Percentiles rank a stretch among this genome's conserved stretches.
These are phyloP conservation scores for Millerozyma acaciae DNA, from an alignment of 805 yeast genomes.

Conservation along the genomic window DNA sequence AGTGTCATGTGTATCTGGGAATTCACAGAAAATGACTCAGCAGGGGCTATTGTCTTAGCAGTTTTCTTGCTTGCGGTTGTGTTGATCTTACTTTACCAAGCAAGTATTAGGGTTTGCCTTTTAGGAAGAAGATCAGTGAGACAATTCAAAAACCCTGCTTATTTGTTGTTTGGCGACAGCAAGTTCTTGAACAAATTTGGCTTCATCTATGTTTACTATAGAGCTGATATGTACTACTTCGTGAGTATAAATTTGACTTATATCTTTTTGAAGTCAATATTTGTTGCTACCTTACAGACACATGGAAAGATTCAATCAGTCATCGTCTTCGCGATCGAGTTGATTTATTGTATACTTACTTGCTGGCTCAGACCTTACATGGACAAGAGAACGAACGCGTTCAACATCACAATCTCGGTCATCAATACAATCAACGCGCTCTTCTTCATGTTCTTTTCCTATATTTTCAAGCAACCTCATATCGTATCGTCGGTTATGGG, in stretches of 20 bases:
- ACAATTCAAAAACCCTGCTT: conserved; percentile 87
- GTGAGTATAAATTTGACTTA: conserved; percentile 61
- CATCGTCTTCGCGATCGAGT: conserved; percentile 70
- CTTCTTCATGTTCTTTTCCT: conserved; percentile 85
- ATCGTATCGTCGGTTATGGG: conserved; percentile 93
- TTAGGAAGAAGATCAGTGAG: conserved; percentile 69
- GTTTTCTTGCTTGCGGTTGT: conserved; percentile 60
- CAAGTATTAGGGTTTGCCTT: conserved; percentile 67
- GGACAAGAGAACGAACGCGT: conserved; percentile 93
- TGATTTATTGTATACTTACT: conserved; percentile 59
- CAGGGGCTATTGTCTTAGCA: conserved; percentile 79
- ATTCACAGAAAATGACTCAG: conserved; percentile 76
- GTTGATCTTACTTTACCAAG: conserved; percentile 60
- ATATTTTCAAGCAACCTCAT: conserved; percentile 76
- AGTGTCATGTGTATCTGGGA: conserved; percentile 85
- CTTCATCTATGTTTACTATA: conserved; percentile 84
- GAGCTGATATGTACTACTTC: conserved; percentile 86
- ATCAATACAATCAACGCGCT: conserved; percentile 79
- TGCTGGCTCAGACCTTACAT: conserved; percentile 81
- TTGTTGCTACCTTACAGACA: conserved; percentile 81
- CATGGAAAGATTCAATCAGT: conserved; percentile 82
- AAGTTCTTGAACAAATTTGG: conserved; percentile 83
- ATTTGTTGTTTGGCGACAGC: conserved; percentile 80
- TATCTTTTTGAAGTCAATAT: conserved; percentile 67
- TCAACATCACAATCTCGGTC: conserved; percentile 81